Percentiles rank a stretch among this genome's conserved stretches.
Evolutionary conservation across 2,329 filamentous ascomycete species (phyloP).

Genomic region (Samsoniella hepiali): DNA sequence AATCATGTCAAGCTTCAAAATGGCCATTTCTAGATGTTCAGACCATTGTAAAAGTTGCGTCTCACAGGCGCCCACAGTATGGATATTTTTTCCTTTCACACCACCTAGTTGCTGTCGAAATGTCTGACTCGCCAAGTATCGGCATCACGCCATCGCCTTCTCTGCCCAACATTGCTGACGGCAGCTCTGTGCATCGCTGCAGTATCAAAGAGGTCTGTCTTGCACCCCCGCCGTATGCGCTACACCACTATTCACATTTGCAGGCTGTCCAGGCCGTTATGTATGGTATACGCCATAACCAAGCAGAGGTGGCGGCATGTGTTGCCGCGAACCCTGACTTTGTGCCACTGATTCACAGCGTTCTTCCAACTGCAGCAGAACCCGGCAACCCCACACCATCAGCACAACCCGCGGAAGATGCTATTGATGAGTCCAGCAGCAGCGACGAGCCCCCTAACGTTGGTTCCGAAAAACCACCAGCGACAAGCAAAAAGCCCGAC

Average conservation of each 20-base stretch:
- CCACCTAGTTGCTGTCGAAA: neutral
- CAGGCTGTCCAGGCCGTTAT: neutral
- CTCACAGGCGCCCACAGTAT: neutral
- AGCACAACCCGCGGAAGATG: neutral
- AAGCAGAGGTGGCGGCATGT: conserved; percentile 2
- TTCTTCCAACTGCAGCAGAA: too few species aligned
- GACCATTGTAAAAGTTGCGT: neutral
- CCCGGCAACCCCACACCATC: neutral
- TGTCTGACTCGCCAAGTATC: neutral
- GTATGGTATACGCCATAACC: neutral
- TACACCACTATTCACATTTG: neutral
- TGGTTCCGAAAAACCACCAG: neutral
- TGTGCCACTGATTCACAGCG: neutral
- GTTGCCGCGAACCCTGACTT: neutral
- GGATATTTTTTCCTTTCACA: neutral
- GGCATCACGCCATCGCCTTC: neutral
- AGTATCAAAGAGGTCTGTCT: neutral
- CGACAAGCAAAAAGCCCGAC: conserved; percentile 1
- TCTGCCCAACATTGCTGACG: neutral
- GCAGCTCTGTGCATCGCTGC: too few species aligned
- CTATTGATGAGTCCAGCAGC: neutral
- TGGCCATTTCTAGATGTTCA: neutral
- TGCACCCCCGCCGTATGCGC: neutral
- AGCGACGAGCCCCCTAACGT: neutral
- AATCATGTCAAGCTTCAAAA: neutral